A percentile compares a stretch with the other conserved stretches of the same genome.
Conservation (phyloP, 192 early-diverging fungal species). For the Gamsiella multidivaricata region DNA sequence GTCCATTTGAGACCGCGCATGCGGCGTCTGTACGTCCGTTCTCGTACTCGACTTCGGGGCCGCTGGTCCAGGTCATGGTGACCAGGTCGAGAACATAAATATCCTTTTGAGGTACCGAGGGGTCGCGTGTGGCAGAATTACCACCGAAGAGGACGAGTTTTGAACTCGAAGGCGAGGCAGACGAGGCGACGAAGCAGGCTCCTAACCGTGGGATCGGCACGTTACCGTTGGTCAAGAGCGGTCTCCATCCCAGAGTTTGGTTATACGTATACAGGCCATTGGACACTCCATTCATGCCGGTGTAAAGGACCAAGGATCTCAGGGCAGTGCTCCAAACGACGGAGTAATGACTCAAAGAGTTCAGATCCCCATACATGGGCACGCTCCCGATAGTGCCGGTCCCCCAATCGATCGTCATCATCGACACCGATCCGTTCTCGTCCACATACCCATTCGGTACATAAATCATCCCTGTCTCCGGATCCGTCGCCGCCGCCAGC, state of each 20-base stretch:
- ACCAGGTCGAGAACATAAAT: constrained; percentile 17
- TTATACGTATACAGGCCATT: constrained; percentile 2
- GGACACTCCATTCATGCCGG: neutral
- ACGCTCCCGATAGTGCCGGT: neutral
- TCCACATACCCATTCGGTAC: constrained; percentile 1
- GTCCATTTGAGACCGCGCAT: constrained; percentile 3
- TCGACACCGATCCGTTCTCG: neutral
- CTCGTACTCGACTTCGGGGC: neutral
- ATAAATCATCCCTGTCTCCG: neutral
- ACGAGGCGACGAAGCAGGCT: constrained; percentile 7
- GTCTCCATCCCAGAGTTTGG: neutral
- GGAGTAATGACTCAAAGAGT: neutral
- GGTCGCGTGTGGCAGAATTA: neutral
- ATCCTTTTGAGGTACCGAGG: constrained; percentile 13
- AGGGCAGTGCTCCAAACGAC: neutral
- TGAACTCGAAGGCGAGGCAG: neutral
- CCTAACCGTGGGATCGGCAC: neutral
- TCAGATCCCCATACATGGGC: neutral
- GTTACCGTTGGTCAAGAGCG: neutral
- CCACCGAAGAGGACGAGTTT: constrained; percentile 34
- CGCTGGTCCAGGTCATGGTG: neutral
- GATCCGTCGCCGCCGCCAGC: neutral
- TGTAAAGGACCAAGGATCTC: neutral
- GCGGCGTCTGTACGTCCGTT: neutral
- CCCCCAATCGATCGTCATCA: neutral